phyloP scores from a whole-genome alignment of 2,329 filamentous ascomycete genomes.

The Akanthomyces dipterigenus region DNA sequence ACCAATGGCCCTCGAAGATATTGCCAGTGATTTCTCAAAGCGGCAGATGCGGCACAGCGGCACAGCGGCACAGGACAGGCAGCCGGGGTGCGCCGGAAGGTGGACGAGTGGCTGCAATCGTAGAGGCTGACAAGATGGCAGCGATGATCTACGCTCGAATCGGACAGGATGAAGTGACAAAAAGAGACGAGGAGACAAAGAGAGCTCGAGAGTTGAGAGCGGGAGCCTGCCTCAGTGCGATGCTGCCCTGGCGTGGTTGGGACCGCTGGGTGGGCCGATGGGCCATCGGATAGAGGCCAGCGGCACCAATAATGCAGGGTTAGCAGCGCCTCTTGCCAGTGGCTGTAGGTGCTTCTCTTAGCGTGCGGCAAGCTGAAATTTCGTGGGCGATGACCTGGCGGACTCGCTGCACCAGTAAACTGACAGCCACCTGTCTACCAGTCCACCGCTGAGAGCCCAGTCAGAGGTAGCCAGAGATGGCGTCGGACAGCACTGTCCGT shows the following conservation, averaged over 20 bases:
- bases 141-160: neutral
- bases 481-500: neutral
- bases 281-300: neutral
- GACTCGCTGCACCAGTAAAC: no score
- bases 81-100: neutral
- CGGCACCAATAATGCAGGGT: neutral
- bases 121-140: neutral
- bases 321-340: neutral
- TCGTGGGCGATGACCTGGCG: no score
- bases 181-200: neutral
- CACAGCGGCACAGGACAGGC: neutral
- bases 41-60: neutral
- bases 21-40: neutral
- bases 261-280: neutral
- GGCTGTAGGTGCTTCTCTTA: neutral
- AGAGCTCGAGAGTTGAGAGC: neutral
- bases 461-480: no score
- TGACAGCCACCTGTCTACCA: no score
- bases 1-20: neutral
- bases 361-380: neutral
- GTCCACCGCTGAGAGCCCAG: no score
- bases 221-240: no score
- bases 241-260: neutral
- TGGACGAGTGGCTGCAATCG: neutral
- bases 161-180: neutral